Evolutionary conservation across 257 asterid species (phyloP).

Genomic region (Ehretia macrophylla): DNA sequence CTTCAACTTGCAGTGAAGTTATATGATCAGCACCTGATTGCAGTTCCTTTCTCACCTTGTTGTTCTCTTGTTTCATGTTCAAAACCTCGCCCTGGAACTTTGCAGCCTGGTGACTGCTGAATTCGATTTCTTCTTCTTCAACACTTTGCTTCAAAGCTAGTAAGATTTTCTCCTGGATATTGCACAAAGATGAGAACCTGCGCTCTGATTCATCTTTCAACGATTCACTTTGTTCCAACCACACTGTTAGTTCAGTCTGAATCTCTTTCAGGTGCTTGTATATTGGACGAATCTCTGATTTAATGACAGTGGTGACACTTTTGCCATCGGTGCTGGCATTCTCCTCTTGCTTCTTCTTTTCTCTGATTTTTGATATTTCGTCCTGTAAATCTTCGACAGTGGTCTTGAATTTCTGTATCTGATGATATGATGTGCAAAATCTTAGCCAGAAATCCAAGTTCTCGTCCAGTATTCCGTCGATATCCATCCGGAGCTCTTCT

Average conservation of each 20-base stretch:
- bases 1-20: constrained; percentile 49
- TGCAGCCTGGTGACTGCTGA: constrained; percentile 93
- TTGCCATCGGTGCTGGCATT: background rate
- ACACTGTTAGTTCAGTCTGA: constrained; percentile 60
- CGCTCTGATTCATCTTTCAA: constrained; percentile 67
- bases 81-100: constrained; percentile 80
- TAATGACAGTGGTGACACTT: constrained; percentile 25
- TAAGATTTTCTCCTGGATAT: constrained; percentile 75
- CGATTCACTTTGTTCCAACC: constrained; percentile 66
- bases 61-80: constrained; percentile 95
- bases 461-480: constrained; percentile 46
- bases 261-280: constrained; percentile 87
- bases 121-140: constrained; percentile 59
- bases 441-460: constrained; percentile 66
- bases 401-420: constrained; percentile 45
- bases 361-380: constrained; percentile 29
- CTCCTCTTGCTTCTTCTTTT: constrained; percentile 30
- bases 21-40: constrained; percentile 65
- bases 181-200: constrained; percentile 62
- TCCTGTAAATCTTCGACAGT: constrained; percentile 47
- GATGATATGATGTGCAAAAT: constrained; percentile 51
- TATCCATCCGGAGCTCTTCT: constrained; percentile 41
- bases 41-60: constrained; percentile 71
- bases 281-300: constrained; percentile 69
- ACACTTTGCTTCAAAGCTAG: constrained; percentile 61